Base-by-base conservation (phyloP, 2,329 filamentous ascomycete genomes). In the Phaeoacremonium minimum region DNA sequence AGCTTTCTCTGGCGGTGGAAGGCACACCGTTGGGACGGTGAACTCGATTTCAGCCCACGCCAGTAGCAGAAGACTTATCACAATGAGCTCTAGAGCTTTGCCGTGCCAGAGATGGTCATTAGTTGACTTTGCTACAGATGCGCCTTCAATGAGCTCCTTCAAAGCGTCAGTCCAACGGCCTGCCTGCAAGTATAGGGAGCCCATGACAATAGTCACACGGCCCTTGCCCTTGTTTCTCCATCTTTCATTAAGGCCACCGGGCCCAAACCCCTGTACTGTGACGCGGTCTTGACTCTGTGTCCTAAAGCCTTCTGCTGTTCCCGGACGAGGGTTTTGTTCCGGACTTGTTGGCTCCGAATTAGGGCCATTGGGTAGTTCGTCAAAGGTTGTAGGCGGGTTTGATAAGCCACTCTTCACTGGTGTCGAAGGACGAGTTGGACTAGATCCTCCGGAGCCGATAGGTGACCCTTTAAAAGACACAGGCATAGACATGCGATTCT, bases 101-200 rank as follows among this genome's bases (percentile, higher is more conserved):
- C 87, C 93, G 63, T 96, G 88, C 91, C 93, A 98, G n/a, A 97
- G 60, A 60, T 95, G 87, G 60, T 98, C 93, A 50, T 88, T 90
- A 40, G 86, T 76, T 26, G 80, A 81, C 49, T 87, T 84, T 13
- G 88, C 84, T 48, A 83, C 79, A 8, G 77, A 76, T 3, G 86
- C 89, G 36, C 85, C 87, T 42, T 96, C 91, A 8, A 80, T 71
- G 15, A 96, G 75, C 54, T 95, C 87, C 56, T 80, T 85, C 31
- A 97, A 60, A 7, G 91, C 90, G 62, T 97, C 90, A 32, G 73
- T 77, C 89, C 93, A 96, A 44, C 89, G 80, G 17, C 93, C 93
- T 36, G 88, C 85, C 59, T 90, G 85, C 48, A 98, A 76, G 57
- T 91, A 94, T 46, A 96, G 70, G 13, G 85, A 88, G 2, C 87